Evolutionary conservation across 139 green algal species (phyloP).

Genomic region (Edaphochlamys debaryana): DNA sequence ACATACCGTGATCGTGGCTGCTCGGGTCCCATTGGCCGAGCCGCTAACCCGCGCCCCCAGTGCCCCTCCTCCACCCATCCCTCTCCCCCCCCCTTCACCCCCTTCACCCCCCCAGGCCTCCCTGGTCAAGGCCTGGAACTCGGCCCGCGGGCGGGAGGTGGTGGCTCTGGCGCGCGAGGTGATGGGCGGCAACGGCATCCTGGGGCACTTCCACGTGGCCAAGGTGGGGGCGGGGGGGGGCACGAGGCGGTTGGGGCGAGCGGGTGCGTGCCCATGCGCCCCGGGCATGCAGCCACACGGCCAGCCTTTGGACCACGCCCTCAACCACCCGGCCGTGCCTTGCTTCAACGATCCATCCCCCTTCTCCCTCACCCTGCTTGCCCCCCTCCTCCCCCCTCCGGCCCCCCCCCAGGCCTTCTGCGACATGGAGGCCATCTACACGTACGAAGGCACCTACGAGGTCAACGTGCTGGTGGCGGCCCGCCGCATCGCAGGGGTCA

Average conservation of each 20-base stretch:
- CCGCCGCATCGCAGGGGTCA: slow-evolving; percentile 83
- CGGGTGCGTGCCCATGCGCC: neutral
- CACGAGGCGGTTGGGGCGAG: too few relatives aligned
- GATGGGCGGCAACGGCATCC: slow-evolving; percentile 94
- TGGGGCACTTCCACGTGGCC: slow-evolving; percentile 90
- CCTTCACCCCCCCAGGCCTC: slow-evolving; percentile 50
- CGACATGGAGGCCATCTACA: slow-evolving; percentile 62
- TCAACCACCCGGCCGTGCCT: neutral
- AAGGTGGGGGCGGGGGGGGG: slow-evolving; percentile 65
- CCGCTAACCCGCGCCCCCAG: too few relatives aligned
- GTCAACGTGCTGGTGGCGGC: slow-evolving; percentile 92
- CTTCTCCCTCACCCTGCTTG: neutral
- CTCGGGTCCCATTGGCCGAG: too few relatives aligned
- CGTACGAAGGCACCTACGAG: slow-evolving; percentile 85
- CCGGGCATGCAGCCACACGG: too few relatives aligned
- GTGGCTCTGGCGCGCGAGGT: slow-evolving; percentile 89
- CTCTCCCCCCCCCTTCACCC: neutral
- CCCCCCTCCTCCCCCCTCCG: neutral
- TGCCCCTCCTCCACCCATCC: neutral
- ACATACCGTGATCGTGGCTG: too few relatives aligned
- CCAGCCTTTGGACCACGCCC: too few relatives aligned
- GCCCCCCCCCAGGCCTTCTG: slow-evolving; percentile 46
- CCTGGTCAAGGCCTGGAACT: slow-evolving; percentile 94
- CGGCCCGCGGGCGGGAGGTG: slow-evolving; percentile 75
- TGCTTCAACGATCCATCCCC: neutral